A percentile compares a stretch with the other conserved stretches of the same genome.
These are phyloP conservation scores for Omphalotus olearius DNA, from an alignment of 1,284 basidiomycete species.

Conservation along the genomic window DNA sequence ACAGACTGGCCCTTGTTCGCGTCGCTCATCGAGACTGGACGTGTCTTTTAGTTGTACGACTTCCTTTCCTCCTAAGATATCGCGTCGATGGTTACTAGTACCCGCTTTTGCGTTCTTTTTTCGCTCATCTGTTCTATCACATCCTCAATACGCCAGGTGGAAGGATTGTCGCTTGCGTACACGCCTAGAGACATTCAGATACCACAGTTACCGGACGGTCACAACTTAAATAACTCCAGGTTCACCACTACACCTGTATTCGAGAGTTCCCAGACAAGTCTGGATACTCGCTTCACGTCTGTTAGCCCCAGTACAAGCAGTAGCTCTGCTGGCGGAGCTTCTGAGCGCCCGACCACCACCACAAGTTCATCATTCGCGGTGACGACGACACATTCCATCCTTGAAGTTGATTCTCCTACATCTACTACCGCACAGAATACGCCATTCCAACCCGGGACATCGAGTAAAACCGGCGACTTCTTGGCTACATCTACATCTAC, in stretches of 20 bases:
- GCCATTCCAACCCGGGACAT: background rate
- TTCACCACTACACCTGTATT: too few relatives aligned
- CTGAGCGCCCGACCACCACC: constrained; percentile 1
- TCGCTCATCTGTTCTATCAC: constrained; percentile 1
- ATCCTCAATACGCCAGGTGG: background rate
- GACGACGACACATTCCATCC: constrained; percentile 5
- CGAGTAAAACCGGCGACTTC: background rate
- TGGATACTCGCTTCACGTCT: background rate
- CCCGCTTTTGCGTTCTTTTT: background rate
- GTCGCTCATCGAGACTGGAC: constrained; percentile 16
- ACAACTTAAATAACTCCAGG: too few relatives aligned
- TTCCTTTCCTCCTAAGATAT: too few relatives aligned
- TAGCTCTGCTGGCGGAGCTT: constrained; percentile 5
- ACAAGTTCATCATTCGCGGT: background rate
- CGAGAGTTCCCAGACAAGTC: background rate
- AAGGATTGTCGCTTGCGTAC: too few relatives aligned
- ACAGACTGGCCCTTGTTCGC: constrained; percentile 48
- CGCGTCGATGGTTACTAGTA: background rate
- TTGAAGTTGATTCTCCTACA: constrained; percentile 1
- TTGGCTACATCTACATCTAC: background rate
- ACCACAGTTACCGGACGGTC: too few relatives aligned
- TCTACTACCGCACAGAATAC: background rate
- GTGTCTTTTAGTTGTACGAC: background rate
- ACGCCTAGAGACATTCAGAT: too few relatives aligned
- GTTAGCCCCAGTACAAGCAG: background rate